Percentiles rank a stretch among this genome's conserved stretches.
Evolutionary conservation across 164 flowering plant genomes (phyloP).

Genomic region (Berberis vulgaris): DNA sequence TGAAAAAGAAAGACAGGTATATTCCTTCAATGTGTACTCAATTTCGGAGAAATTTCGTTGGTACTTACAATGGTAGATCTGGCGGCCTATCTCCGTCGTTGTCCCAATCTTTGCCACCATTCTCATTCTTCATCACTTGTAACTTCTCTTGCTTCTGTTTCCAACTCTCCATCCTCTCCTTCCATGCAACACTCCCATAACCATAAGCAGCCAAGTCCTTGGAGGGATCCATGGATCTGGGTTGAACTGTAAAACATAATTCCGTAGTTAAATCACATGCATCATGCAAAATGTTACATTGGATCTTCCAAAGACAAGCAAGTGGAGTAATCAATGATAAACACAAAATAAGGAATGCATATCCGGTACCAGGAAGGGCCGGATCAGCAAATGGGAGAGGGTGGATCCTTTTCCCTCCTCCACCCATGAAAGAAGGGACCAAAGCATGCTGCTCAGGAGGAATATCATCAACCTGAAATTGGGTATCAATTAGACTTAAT

Average conservation of each 20-base stretch:
- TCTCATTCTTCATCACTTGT: constrained; percentile 38
- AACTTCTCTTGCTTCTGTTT: constrained; percentile 13
- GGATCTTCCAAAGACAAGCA: no score
- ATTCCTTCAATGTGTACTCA: neutral
- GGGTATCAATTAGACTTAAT: neutral
- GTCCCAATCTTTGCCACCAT: constrained; percentile 42
- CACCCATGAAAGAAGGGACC: constrained; percentile 41
- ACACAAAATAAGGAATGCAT: neutral
- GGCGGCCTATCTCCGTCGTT: constrained; percentile 35
- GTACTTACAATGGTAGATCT: constrained; percentile 51
- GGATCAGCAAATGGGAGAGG: constrained; percentile 50
- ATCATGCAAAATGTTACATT: neutral
- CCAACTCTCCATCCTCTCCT: neutral
- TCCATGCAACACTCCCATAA: neutral
- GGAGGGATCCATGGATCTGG: constrained; percentile 26
- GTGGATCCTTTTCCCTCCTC: constrained; percentile 41
- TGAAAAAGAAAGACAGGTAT: neutral
- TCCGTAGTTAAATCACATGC: neutral
- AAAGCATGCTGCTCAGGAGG: constrained; percentile 49
- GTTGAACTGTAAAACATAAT: constrained; percentile 34
- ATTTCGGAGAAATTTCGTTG: neutral
- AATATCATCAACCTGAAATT: constrained; percentile 39
- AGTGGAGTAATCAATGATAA: no score
- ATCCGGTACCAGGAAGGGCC: constrained; percentile 25
- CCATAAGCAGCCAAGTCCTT: neutral